Base-by-base conservation (phyloP, 2,329 filamentous ascomycete species). In the Colletotrichum sp. region DNA sequence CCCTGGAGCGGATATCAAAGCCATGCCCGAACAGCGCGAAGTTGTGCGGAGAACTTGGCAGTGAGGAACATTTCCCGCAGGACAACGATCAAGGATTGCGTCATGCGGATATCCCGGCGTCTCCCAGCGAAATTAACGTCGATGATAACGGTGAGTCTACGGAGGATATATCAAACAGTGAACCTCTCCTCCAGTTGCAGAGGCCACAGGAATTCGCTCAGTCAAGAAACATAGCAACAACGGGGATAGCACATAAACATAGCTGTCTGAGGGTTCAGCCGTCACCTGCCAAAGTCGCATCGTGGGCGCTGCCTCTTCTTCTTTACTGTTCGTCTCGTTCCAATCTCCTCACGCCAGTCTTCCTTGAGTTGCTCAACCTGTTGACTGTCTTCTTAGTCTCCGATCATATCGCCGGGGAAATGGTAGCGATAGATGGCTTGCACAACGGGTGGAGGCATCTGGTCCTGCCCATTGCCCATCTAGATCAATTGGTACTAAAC, bases 401-500 rank as follows among this genome's bases (percentile, higher is more conserved):
- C 8, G 65, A 73, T 13, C 26, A 77, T 24, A 80, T 80, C 24
- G 77, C 79, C 4, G 65, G 61, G 0, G 78, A 80, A 38, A 79
- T 80, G 78, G 78, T 79, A 1, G 77, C 77, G 10, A 56, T 80
- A 24, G 79, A 80, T 18, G 79, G 78, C n/a, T 34, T 48, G 16
- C 75, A 79, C 61, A 80, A 80, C 30, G 74, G 77, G 24, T 80
- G 78, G 78, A 77, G 79, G 6, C 71, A 77, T 36, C 62, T 79
- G 3, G 69, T 80, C 1, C 78, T 79, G 2, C 78, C 78, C 8
- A 71, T 80, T 38, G 79, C 79, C 6, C 72, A 71, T 18, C 52
- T 67, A 3, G 73, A 79, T 26, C 52, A 70, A 1, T 66, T 79
- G 5, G 75, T 78, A 13, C 28, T 75, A 16, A 66, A 70, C 5